These are phyloP conservation scores for Coemansia sp. DNA, from an alignment of 192 early-diverging fungal species.

Conservation along the genomic window DNA sequence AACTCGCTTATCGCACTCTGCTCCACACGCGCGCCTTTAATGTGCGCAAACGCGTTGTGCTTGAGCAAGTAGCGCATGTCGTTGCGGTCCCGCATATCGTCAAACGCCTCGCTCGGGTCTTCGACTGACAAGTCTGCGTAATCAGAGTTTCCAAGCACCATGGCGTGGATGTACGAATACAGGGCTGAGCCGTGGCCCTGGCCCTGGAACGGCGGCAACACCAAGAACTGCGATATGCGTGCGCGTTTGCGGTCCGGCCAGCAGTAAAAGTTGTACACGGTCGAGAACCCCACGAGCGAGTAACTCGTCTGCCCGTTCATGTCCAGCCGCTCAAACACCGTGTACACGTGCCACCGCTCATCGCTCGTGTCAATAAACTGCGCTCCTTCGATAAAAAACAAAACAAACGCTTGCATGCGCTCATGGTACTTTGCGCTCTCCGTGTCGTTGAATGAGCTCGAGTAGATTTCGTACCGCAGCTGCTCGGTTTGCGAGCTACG, in stretches of 20 bases:
- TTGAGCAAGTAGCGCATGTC: slow-evolving; percentile 69
- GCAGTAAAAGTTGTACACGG: slow-evolving; percentile 82
- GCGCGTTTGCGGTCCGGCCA: slow-evolving; percentile 77
- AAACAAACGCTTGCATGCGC: slow-evolving; percentile 74
- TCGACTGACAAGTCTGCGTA: slow-evolving; percentile 67
- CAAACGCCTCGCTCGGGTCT: slow-evolving; percentile 89
- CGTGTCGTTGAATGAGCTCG: slow-evolving; percentile 62
- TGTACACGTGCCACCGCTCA: slow-evolving; percentile 75
- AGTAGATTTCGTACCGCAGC: slow-evolving; percentile 68
- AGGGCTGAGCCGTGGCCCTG: slow-evolving; percentile 78
- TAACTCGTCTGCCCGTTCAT: slow-evolving; percentile 57
- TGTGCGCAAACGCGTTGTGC: slow-evolving; percentile 58
- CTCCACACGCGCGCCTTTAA: slow-evolving; percentile 62
- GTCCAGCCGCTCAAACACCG: slow-evolving; percentile 60
- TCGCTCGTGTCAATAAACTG: slow-evolving; percentile 83
- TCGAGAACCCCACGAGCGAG: slow-evolving; percentile 79
- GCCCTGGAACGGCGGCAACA: slow-evolving; percentile 87
- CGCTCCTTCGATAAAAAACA: slow-evolving; percentile 90
- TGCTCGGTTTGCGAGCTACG: slow-evolving; percentile 12
- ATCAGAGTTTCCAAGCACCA: slow-evolving; percentile 10
- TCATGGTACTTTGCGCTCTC: slow-evolving; percentile 76
- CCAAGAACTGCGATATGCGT: slow-evolving; percentile 92
- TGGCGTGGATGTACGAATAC: slow-evolving; percentile 63
- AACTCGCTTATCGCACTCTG: slow-evolving; percentile 52
- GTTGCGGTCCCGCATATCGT: slow-evolving; percentile 80